phyloP scores from a whole-genome alignment of 2,329 filamentous ascomycete species.

The Davidsoniella eucalypti region DNA sequence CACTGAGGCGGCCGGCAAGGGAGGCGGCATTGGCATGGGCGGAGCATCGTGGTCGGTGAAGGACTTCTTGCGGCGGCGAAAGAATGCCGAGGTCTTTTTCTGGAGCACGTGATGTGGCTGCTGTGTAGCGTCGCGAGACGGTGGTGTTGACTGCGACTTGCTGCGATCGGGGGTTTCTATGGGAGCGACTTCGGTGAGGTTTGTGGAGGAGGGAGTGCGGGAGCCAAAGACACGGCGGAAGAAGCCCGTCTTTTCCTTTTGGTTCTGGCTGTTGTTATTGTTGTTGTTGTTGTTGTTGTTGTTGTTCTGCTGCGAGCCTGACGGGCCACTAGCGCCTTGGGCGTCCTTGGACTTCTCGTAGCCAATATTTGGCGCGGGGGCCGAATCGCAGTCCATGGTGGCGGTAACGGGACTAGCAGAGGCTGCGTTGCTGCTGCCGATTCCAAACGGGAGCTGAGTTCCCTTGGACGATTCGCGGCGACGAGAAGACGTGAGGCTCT shows the following conservation, averaged over 20 bases:
- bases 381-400: constrained; percentile 30
- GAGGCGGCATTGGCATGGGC: constrained; percentile 35
- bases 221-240: constrained; percentile 82
- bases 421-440: constrained; percentile 1
- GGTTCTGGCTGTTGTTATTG: constrained; percentile 25
- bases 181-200: constrained; percentile 16
- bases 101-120: constrained; percentile 41
- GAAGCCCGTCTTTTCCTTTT: constrained; percentile 67
- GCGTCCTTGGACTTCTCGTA: constrained; percentile 42
- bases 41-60: constrained; percentile 48
- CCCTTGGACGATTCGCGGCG: constrained; percentile 5
- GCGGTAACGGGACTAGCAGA: constrained; percentile 16
- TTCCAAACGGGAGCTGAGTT: constrained; percentile 16
- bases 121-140: constrained; percentile 30
- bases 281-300: constrained; percentile 25
- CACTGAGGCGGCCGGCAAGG: constrained; percentile 16
- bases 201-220: constrained; percentile 33
- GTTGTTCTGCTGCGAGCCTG: constrained; percentile 31
- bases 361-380: constrained; percentile 40
- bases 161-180: constrained; percentile 18
- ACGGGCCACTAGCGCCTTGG: constrained; percentile 26
- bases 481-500: constrained; percentile 19
- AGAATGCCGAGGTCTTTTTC: constrained; percentile 91
- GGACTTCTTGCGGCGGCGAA: constrained; percentile 84
- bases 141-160: constrained; percentile 25